These are phyloP conservation scores for Populus simonii DNA, from an alignment of 345 rosid genomes.

Conservation along the genomic window DNA sequence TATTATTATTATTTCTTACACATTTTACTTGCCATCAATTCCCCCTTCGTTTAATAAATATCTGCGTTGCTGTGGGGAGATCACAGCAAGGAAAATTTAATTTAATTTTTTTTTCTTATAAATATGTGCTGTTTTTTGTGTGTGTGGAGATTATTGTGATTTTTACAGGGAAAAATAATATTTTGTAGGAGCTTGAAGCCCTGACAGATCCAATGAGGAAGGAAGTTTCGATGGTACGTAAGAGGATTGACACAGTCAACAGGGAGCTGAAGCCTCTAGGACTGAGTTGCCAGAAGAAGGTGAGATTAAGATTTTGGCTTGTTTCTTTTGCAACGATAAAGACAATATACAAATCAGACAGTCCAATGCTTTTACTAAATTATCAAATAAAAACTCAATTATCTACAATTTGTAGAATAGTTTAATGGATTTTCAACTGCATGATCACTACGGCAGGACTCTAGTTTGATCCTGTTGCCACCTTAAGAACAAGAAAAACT, in stretches of 20 bases:
- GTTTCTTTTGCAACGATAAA: not conserved
- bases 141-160: not conserved
- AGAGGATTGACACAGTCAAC: conserved; percentile 49
- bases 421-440: too few species aligned
- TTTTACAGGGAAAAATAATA: not conserved
- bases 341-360: not conserved
- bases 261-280: conserved; percentile 60
- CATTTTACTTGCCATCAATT: too few species aligned
- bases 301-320: conserved; percentile 1
- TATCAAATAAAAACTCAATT: not conserved
- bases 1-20: too few species aligned
- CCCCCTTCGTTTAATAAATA: too few species aligned
- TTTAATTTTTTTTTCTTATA: too few species aligned
- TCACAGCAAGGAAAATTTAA: too few species aligned
- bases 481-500: too few species aligned
- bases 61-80: too few species aligned
- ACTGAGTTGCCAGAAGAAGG: conserved; percentile 60
- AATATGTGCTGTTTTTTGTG: not conserved
- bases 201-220: conserved; percentile 70
- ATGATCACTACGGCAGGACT: too few species aligned
- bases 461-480: too few species aligned
- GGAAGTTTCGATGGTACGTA: conserved; percentile 49
- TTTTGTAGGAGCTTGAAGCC: conserved; percentile 60
- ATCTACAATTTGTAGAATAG: not conserved
- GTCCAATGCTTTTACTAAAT: not conserved